These are phyloP conservation scores for Tricholoma flavovirens DNA, from an alignment of 768 basidiomycete genomes.

Conservation along the genomic window DNA sequence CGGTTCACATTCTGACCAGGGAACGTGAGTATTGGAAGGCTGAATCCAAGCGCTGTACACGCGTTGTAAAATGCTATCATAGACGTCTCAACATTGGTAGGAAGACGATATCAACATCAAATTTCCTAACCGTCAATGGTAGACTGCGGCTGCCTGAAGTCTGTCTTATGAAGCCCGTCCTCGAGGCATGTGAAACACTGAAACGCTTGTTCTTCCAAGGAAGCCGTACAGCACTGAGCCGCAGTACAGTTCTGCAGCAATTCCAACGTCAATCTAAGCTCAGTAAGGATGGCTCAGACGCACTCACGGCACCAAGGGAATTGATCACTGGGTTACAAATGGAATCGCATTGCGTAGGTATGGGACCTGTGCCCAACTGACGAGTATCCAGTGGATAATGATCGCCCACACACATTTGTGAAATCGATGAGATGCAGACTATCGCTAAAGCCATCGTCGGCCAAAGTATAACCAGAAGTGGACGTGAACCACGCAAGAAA, in stretches of 20 bases:
- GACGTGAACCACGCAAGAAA: background rate
- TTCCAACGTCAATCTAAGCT: no score
- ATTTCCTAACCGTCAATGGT: conserved; percentile 16
- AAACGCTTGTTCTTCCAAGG: conserved; percentile 25
- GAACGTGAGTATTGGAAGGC: conserved; percentile 21
- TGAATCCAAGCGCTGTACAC: conserved; percentile 17
- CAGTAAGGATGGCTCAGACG: background rate
- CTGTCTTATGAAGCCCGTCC: conserved; percentile 17
- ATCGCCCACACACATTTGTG: background rate
- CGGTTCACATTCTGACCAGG: conserved; percentile 13
- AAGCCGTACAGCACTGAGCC: no score
- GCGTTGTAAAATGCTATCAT: conserved; percentile 16
- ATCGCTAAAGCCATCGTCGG: background rate
- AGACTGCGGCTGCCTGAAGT: conserved; percentile 25
- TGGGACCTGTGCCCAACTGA: conserved; percentile 17
- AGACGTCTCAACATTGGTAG: background rate
- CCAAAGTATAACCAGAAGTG: background rate
- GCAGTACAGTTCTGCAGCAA: no score
- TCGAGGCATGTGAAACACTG: conserved; percentile 12
- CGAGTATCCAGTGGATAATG: conserved; percentile 9
- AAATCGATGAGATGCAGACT: background rate
- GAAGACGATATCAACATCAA: background rate
- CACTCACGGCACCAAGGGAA: conserved; percentile 11
- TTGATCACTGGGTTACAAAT: conserved; percentile 25
- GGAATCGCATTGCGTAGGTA: conserved; percentile 28